Percentiles rank a stretch among this genome's conserved stretches.
These are phyloP conservation scores for Aspergillus jensenii DNA, from an alignment of 2,329 filamentous ascomycete genomes.

Conservation along the genomic window DNA sequence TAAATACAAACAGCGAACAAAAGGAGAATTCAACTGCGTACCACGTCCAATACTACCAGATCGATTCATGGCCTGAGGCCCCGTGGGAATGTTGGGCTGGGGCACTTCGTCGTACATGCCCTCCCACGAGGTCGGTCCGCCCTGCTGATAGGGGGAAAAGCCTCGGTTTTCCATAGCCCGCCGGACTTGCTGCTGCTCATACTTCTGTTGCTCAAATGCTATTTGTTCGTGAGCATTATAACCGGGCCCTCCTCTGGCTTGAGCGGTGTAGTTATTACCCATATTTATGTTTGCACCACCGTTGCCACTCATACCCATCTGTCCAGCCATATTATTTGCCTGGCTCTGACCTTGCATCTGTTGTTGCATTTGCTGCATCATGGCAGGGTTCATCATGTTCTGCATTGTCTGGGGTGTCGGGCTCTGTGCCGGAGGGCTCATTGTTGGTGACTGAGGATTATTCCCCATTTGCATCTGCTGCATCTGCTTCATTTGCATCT, in stretches of 20 bases:
- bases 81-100: conserved; percentile 67
- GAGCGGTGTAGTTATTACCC: conserved; percentile 45
- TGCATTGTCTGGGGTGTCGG: conserved; percentile 57
- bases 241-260: conserved; percentile 48
- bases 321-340: conserved; percentile 33
- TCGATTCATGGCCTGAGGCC: conserved; percentile 50
- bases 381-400: conserved; percentile 66
- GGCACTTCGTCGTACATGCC: conserved; percentile 98
- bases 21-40: conserved; percentile 26
- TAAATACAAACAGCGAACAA: conserved; percentile 7
- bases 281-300: conserved; percentile 37
- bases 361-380: conserved; percentile 74
- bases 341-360: conserved; percentile 49
- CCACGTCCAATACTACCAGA: conserved; percentile 43
- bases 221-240: conserved; percentile 72
- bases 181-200: conserved; percentile 66
- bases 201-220: conserved; percentile 75
- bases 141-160: conserved; percentile 49
- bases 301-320: conserved; percentile 28
- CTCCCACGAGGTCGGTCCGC: conserved; percentile 85
- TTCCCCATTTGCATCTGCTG: conserved; percentile 51
- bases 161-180: conserved; percentile 48
- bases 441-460: conserved; percentile 32
- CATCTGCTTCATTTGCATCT: conserved; percentile 66
- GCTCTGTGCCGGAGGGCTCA: conserved; percentile 38